These are phyloP conservation scores for Penicillium bovifimosum DNA, from an alignment of 495 filamentous ascomycete genomes.

Conservation along the genomic window DNA sequence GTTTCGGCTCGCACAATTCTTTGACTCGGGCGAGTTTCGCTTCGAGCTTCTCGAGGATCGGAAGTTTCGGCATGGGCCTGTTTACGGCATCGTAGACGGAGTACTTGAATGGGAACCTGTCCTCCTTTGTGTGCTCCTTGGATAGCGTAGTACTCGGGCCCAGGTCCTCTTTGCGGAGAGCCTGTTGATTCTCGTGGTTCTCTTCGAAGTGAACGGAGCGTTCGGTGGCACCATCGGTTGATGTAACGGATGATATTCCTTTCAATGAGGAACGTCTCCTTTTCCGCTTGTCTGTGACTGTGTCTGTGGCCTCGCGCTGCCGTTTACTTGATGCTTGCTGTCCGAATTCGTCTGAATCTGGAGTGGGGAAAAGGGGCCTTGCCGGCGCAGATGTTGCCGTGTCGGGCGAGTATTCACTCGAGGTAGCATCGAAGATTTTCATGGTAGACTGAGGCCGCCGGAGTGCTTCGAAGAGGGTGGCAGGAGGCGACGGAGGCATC, in stretches of 20 bases:
- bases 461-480: conserved; percentile 2
- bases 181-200: not conserved
- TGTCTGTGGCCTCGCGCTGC: not conserved
- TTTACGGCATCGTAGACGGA: conserved; percentile 33
- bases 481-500: not conserved
- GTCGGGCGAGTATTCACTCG: conserved; percentile 3
- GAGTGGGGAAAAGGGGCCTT: not conserved
- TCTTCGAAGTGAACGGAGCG: conserved; percentile 4
- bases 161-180: conserved; percentile 4
- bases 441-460: not conserved
- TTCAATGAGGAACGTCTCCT: conserved; percentile 6
- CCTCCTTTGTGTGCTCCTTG: conserved; percentile 20
- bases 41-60: conserved; percentile 28
- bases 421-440: conserved; percentile 8
- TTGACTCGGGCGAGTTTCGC: conserved; percentile 15
- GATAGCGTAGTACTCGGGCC: conserved; percentile 18
- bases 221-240: not conserved
- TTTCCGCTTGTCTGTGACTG: not conserved
- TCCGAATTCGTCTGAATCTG: not conserved
- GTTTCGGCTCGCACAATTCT: conserved; percentile 24
- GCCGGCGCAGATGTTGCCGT: not conserved
- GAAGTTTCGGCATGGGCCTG: conserved; percentile 36
- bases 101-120: conserved; percentile 14
- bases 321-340: not conserved
- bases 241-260: not conserved